Base-by-base conservation (phyloP, 495 filamentous ascomycete genomes). In the Penicillium pulvis region DNA sequence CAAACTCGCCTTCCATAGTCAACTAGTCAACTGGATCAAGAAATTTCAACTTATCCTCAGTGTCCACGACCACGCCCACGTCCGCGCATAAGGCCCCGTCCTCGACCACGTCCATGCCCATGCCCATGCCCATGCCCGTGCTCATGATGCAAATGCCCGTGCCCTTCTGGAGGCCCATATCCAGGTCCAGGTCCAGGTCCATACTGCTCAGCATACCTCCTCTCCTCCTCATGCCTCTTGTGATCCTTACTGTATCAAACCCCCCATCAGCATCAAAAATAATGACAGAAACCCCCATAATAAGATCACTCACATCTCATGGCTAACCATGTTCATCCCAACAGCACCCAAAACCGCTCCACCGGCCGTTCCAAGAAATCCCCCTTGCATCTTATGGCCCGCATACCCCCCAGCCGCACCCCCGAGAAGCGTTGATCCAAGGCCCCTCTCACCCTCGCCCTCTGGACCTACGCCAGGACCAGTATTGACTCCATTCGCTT, bases 381-480 rank as follows among this genome's bases (percentile, higher is more conserved):
- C 75, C 42, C 74, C 72, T 41, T 73, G 73, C 19, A 79, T 47
- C 44, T 71, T 69, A 5, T 74, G 76, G 36, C 80, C 80, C 4
- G 72, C 78, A 7, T 69, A 73, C 20, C 68, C 75, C 16, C 80
- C 79, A 12, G 75, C 14, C 17, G 51, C 51, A 9, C 51, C 51
- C 24, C 51, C 51, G 3, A 26, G 17, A 3, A 81, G 19, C 2
- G 75, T 71, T 12, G 78, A 74, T 2, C 75, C 78, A 2, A 82
- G 67, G 5, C 79, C 80, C 24, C 63, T 73, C 23, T 14, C 33
- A 36, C 33, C 33, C 6, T 82, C 79, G 2, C 64, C 71, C 47
- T 65, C 68, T 8, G 62, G 62, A n/a, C 65, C 71, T 24, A 36
- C 12, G 9, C 49, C 62, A 7, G 67, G 57, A 39, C 12, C 59